Conservation (phyloP, 441 rosid species). For the Aleurites moluccanus region DNA sequence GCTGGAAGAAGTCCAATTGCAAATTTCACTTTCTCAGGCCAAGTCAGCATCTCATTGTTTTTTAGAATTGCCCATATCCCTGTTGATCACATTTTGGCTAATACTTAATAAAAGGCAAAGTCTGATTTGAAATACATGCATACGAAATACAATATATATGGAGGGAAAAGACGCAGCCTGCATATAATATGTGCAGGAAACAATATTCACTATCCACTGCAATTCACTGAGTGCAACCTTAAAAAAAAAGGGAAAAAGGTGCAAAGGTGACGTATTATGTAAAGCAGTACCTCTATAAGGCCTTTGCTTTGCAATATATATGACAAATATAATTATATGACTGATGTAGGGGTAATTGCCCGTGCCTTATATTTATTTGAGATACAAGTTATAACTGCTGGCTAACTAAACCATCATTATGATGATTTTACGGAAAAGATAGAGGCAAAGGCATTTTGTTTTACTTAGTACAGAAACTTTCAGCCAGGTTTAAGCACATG, state of each 20-base stretch:
- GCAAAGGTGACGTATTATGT: background rate
- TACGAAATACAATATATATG: background rate
- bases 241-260: background rate
- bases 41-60: slow-evolving; percentile 92
- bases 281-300: background rate
- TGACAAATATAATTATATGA: background rate
- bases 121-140: background rate
- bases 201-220: background rate
- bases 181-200: background rate
- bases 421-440: background rate
- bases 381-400: background rate
- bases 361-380: background rate
- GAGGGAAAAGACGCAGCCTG: background rate
- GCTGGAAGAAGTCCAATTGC: slow-evolving; percentile 96
- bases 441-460: background rate
- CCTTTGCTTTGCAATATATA: background rate
- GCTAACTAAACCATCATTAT: background rate
- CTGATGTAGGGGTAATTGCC: background rate
- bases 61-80: slow-evolving; percentile 89
- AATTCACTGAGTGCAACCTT: background rate
- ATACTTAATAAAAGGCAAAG: slow-evolving; percentile 9
- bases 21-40: slow-evolving; percentile 96
- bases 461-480: background rate
- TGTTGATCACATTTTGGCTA: slow-evolving; percentile 27
- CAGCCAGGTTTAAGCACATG: background rate